phyloP scores from a whole-genome alignment of 352 stramenopile genomes.

The Pythium apleroticum region DNA sequence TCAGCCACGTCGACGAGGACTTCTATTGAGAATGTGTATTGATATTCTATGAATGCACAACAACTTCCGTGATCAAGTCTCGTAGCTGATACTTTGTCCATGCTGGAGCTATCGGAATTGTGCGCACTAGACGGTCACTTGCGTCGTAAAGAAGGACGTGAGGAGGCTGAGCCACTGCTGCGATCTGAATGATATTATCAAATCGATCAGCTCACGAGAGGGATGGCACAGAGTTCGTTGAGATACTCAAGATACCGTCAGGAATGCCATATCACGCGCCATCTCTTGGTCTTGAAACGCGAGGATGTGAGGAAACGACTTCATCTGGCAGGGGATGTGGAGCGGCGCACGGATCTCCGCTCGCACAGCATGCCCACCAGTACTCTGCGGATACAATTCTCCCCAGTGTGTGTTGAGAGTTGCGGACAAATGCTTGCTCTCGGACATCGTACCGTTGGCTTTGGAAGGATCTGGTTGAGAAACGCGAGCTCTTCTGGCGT shows the following conservation, averaged over 20 bases:
- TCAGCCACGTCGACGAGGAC: slow-evolving; percentile 76
- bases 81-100: slow-evolving; percentile 48
- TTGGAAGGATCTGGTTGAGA: slow-evolving; percentile 23
- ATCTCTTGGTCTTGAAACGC: slow-evolving; percentile 28
- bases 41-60: background rate
- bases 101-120: slow-evolving; percentile 31
- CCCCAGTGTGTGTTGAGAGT: background rate
- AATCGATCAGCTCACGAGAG: too few relatives aligned
- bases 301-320: slow-evolving; percentile 33
- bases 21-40: slow-evolving; percentile 44
- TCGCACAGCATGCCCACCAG: slow-evolving; percentile 5
- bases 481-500: slow-evolving; percentile 21
- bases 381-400: slow-evolving; percentile 4
- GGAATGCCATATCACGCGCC: background rate
- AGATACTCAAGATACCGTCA: slow-evolving; percentile 11
- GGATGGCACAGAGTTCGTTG: too few relatives aligned
- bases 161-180: slow-evolving; percentile 42
- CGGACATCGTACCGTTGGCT: slow-evolving; percentile 8
- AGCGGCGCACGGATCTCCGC: slow-evolving; percentile 41
- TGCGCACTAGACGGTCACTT: slow-evolving; percentile 30
- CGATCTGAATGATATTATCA: slow-evolving; percentile 37
- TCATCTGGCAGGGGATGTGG: slow-evolving; percentile 44
- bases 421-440: background rate
- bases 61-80: slow-evolving; percentile 28
- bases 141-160: slow-evolving; percentile 46